Conservation (phyloP, 2,329 filamentous ascomycete species). For the Monosporascus sp. region DNA sequence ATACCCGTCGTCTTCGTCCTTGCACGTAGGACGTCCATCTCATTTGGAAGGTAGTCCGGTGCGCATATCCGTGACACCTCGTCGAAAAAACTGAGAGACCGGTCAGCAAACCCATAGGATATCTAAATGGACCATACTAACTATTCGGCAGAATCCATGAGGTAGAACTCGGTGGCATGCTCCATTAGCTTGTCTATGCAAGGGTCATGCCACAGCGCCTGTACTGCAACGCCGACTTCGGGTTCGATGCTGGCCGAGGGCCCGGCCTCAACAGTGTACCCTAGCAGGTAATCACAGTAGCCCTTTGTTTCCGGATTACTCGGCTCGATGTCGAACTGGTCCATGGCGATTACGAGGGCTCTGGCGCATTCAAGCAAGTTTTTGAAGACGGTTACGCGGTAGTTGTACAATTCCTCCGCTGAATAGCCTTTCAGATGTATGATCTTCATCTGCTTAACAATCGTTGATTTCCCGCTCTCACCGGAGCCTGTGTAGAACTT, state of each 20-base stretch:
- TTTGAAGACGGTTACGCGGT: slow-evolving; percentile 95
- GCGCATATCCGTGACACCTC: slow-evolving; percentile 80
- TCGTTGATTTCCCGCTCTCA: slow-evolving; percentile 97
- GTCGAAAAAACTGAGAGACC: slow-evolving; percentile 75
- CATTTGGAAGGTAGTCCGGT: slow-evolving; percentile 82
- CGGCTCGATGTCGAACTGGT: slow-evolving; percentile 82
- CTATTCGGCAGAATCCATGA: slow-evolving; percentile 99
- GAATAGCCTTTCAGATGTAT: slow-evolving; percentile 98
- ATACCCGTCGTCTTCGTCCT: slow-evolving; percentile 98
- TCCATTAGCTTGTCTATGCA: slow-evolving; percentile 79
- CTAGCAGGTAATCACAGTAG: slow-evolving; percentile 72
- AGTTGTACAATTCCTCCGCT: slow-evolving; percentile 86
- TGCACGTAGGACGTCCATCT: slow-evolving; percentile 91
- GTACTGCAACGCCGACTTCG: slow-evolving; percentile 76
- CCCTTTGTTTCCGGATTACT: slow-evolving; percentile 65
- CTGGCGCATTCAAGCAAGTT: slow-evolving; percentile 97
- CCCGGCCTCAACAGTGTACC: slow-evolving; percentile 87
- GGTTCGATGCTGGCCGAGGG: slow-evolving; percentile 79
- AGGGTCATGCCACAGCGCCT: slow-evolving; percentile 85
- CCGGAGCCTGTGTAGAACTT: slow-evolving; percentile 60
- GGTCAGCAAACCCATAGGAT: slow-evolving; percentile 14
- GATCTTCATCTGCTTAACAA: slow-evolving; percentile 99
- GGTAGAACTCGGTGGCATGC: slow-evolving; percentile 94
- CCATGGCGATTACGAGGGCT: slow-evolving; percentile 84
- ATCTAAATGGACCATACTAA: slow-evolving; percentile 30